Evolutionary conservation across 371 early-diverging fungal species (phyloP).

Genomic region (Actinomortierella ambigua): DNA sequence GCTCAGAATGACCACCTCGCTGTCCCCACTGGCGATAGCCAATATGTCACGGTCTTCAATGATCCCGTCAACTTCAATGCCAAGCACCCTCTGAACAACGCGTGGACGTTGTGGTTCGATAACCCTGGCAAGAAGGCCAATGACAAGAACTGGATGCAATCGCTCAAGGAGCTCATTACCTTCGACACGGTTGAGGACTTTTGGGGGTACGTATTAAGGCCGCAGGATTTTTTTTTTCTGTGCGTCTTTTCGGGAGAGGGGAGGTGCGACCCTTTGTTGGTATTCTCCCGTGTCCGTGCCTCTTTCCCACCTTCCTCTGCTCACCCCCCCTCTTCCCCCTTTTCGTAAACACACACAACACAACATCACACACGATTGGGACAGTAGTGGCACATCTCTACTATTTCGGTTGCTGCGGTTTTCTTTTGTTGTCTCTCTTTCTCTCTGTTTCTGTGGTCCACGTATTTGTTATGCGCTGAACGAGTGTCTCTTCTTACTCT

Average conservation of each 20-base stretch:
- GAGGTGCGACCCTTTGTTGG: neutral
- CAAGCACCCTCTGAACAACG: slow-evolving; percentile 87
- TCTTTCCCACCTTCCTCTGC: neutral
- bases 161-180: slow-evolving; percentile 85
- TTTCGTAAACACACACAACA: too few species aligned
- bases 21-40: slow-evolving; percentile 24
- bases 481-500: neutral
- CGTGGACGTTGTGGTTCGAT: slow-evolving; percentile 96
- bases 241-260: too few species aligned
- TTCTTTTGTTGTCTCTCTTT: too few species aligned
- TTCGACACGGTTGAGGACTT: slow-evolving; percentile 94
- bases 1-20: slow-evolving; percentile 35
- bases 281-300: neutral
- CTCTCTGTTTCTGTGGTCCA: neutral
- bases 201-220: slow-evolving; percentile 83
- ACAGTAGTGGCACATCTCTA: too few species aligned
- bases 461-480: slow-evolving; percentile 3
- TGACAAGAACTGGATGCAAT: slow-evolving; percentile 83
- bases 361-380: too few species aligned
- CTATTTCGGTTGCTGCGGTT: neutral
- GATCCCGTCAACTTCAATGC: slow-evolving; percentile 75
- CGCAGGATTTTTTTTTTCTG: slow-evolving; percentile 1
- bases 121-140: slow-evolving; percentile 80
- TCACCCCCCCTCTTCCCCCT: neutral
- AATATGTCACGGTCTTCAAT: slow-evolving; percentile 57